Conservation (phyloP, 2,329 filamentous ascomycete genomes). For the Cercospora berteroae region DNA sequence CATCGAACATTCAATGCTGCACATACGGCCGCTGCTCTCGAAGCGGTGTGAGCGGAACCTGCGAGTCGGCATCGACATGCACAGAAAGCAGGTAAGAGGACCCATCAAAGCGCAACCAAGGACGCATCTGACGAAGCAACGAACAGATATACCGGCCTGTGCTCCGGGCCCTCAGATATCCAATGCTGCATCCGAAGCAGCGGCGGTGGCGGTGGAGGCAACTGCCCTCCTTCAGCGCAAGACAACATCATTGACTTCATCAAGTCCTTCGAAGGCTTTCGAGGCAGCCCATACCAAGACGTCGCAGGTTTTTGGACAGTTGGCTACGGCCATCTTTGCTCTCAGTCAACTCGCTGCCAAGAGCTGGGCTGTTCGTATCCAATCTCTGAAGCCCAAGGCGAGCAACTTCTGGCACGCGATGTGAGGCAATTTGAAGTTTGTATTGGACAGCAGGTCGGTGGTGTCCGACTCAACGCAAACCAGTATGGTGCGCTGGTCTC, state of each 20-base stretch:
- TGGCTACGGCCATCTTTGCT: slow-evolving; percentile 17
- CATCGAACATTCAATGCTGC: slow-evolving; percentile 14
- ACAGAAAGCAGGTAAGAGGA: slow-evolving; percentile 3
- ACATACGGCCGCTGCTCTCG: slow-evolving; percentile 14
- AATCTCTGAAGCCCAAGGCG: slow-evolving; percentile 11
- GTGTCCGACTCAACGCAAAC: slow-evolving; percentile 16
- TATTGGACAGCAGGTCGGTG: slow-evolving; percentile 8
- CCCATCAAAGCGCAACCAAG: not conserved
- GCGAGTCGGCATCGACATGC: slow-evolving; percentile 14
- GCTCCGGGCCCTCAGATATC: slow-evolving; percentile 14
- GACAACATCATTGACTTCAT: slow-evolving; percentile 18
- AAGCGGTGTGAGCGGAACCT: slow-evolving; percentile 9
- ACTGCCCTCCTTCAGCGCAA: slow-evolving; percentile 10
- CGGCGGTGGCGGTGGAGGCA: slow-evolving; percentile 1
- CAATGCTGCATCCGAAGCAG: slow-evolving; percentile 17
- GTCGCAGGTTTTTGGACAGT: slow-evolving; percentile 12
- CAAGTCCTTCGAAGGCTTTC: slow-evolving; percentile 14
- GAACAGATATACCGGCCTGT: slow-evolving; percentile 12
- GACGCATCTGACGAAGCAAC: not conserved
- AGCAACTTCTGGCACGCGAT: slow-evolving; percentile 12
- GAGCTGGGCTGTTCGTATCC: slow-evolving; percentile 11
- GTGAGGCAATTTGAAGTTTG: slow-evolving; percentile 15
- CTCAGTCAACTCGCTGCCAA: slow-evolving; percentile 6
- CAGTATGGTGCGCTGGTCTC: slow-evolving; percentile 18
- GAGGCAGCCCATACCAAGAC: slow-evolving; percentile 12